Conservation (phyloP, 1,139 yeast genomes). For the Hyphopichia burtonii region DNA sequence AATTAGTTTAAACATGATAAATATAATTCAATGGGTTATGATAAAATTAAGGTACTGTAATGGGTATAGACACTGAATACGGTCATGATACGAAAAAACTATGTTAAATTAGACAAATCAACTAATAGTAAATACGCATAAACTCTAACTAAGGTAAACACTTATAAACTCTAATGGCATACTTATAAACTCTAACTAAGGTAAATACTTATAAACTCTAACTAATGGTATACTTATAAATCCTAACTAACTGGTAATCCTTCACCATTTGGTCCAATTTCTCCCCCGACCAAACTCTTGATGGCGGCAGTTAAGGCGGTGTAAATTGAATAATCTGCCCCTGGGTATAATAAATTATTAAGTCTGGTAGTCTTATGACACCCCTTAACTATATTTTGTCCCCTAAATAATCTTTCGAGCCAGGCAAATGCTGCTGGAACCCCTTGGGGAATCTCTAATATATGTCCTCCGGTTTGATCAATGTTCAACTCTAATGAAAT, state of each 20-base stretch:
- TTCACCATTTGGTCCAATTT: conserved; percentile 6
- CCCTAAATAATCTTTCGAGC: conserved; percentile 13
- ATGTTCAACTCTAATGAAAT: conserved; percentile 6
- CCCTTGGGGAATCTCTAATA: conserved; percentile 14
- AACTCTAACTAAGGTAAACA: too few species aligned
- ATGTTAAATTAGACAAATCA: too few species aligned
- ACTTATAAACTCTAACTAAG: too few species aligned
- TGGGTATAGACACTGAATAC: too few species aligned
- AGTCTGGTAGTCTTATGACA: conserved; percentile 13
- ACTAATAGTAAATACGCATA: too few species aligned
- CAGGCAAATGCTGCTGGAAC: conserved; percentile 17
- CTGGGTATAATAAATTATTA: conserved; percentile 9
- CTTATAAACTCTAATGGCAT: too few species aligned
- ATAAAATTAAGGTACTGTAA: too few species aligned
- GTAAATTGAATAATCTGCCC: background rate
- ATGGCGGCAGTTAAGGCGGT: background rate
- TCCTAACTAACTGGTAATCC: background rate
- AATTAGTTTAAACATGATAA: too few species aligned
- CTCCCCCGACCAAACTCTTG: conserved; percentile 2
- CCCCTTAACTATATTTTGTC: conserved; percentile 13
- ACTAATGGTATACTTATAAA: too few species aligned
- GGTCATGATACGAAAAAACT: too few species aligned
- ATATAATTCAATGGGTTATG: too few species aligned
- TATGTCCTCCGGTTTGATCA: conserved; percentile 12
- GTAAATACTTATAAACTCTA: background rate